Evolutionary conservation across 208 protist species (phyloP).

Genomic region (Sergeia podlipaevii): DNA sequence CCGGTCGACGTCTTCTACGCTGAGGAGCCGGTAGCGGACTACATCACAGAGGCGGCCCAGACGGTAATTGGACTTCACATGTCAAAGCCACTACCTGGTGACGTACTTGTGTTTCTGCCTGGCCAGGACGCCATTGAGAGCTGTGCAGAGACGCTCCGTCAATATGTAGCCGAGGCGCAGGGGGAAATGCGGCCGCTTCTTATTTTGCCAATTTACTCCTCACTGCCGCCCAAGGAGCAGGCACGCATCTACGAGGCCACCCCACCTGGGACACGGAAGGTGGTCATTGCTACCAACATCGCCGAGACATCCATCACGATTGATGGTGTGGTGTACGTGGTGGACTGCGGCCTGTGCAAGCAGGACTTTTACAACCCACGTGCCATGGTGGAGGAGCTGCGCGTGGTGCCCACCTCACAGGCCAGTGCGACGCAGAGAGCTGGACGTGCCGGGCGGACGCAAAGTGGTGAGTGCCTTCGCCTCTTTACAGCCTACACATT

Average conservation of each 20-base stretch:
- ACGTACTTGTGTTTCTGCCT: slow-evolving; percentile 99
- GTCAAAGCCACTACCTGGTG: slow-evolving; percentile 88
- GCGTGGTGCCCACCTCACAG: slow-evolving; percentile 95
- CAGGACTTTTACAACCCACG: slow-evolving; percentile 97
- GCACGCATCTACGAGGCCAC: slow-evolving; percentile 98
- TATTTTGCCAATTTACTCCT: slow-evolving; percentile 97
- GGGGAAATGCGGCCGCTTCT: slow-evolving; percentile 85
- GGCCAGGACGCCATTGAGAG: slow-evolving; percentile 99
- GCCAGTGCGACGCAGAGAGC: slow-evolving; percentile 95
- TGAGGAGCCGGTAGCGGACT: slow-evolving; percentile 94
- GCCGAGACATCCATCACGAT: slow-evolving; percentile 99
- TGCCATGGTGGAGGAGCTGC: slow-evolving; percentile 96
- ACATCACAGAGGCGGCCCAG: slow-evolving; percentile 96
- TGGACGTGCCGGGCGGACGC: slow-evolving; percentile 94
- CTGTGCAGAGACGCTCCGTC: slow-evolving; percentile 64
- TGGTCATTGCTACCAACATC: slow-evolving; percentile 99
- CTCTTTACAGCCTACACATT: slow-evolving; percentile 95
- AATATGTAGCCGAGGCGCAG: slow-evolving; percentile 43
- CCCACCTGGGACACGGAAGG: slow-evolving; percentile 87
- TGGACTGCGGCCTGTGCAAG: slow-evolving; percentile 98
- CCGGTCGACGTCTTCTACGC: slow-evolving; percentile 96
- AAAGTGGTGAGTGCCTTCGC: slow-evolving; percentile 95
- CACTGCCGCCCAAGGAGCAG: slow-evolving; percentile 98
- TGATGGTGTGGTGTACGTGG: slow-evolving; percentile 98
- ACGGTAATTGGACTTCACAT: slow-evolving; percentile 92